phyloP scores from a whole-genome alignment of 139 green algal genomes.

The Eudorina sp. region DNA sequence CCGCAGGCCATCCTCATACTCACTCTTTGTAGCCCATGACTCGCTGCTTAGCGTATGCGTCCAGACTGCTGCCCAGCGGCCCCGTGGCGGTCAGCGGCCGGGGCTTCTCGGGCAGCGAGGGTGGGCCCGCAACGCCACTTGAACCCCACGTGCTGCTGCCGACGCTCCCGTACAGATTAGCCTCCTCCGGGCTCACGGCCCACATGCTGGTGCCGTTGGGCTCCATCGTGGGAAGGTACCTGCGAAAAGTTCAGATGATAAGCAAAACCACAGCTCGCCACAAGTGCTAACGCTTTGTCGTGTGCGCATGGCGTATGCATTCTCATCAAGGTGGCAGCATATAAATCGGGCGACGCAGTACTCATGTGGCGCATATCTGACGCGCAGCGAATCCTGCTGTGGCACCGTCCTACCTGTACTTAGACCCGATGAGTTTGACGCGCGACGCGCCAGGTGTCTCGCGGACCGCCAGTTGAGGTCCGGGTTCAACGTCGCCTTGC shows the following conservation, averaged over 20 bases:
- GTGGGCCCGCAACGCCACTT: conserved; percentile 5
- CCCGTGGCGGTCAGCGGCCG: conserved; percentile 5
- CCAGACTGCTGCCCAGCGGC: neutral
- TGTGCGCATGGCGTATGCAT: too few relatives aligned
- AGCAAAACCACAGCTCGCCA: too few relatives aligned
- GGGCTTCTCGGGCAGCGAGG: neutral
- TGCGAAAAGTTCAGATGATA: neutral
- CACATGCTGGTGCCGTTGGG: conserved; percentile 39
- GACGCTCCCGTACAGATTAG: conserved; percentile 32
- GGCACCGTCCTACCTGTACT: conserved; percentile 38
- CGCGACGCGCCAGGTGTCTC: conserved; percentile 26
- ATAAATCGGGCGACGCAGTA: too few relatives aligned
- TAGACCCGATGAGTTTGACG: conserved; percentile 48
- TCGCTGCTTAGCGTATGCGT: conserved; percentile 33
- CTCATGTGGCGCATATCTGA: too few relatives aligned
- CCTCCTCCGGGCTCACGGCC: conserved; percentile 4
- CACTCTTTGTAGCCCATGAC: conserved; percentile 49
- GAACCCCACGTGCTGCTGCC: conserved; percentile 47
- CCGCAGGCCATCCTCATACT: too few relatives aligned
- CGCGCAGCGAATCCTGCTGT: too few relatives aligned
- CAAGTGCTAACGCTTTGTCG: too few relatives aligned
- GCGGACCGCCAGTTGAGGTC: conserved; percentile 34
- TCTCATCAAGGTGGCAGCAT: too few relatives aligned
- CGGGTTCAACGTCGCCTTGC: conserved; percentile 13
- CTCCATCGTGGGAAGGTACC: conserved; percentile 52